Base-by-base conservation (phyloP, 768 basidiomycete genomes). In the Clathrus columnatus region DNA sequence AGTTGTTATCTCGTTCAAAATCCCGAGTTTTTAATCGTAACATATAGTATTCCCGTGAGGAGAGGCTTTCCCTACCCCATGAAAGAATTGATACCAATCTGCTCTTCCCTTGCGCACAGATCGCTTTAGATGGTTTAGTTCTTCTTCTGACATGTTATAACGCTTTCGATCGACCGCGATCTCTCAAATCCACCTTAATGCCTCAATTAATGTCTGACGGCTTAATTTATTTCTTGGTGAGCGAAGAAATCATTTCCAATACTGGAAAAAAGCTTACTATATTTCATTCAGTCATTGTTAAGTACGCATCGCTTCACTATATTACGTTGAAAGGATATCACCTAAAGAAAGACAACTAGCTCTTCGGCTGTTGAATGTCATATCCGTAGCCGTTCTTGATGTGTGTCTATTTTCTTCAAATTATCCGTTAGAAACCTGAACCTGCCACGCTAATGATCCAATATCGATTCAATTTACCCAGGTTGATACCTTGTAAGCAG, bases 201-300 rank as follows among this genome's bases (percentile, higher is more conserved):
- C 57, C 60, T 23, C 62, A 67, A 4, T 66, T 74, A 2, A 61
- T 68, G 44, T 59, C 65, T 4, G 71, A 73, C 57, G 71, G 73
- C 16, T 61, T 71, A 17, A 32, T 61, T 1, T 73, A 66, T 58
- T 74, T 73, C 57, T 24, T 70, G 28, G 72, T 73, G 54, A 43
- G 67, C 60, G 7, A 14, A 5, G 8, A 27, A 11, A 11, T 51
- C 28, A 51, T 29, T 36, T 2, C 27, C 14, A 24, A 16, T 32
- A 11, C 30, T 16, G 30, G 18, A 1, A 5, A 28, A n/a, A n/a
- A n/a, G n/a, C n/a, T n/a, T n/a, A n/a, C n/a, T n/a, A n/a, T n/a
- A n/a, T n/a, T n/a, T n/a, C n/a, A n/a, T n/a, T n/a, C n/a, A n/a
- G n/a, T n/a, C n/a, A n/a, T n/a, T n/a, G n/a, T n/a, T n/a, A n/a